Evolutionary conservation across 2,329 filamentous ascomycete genomes (phyloP), one percentile per base, ranked within the genome.

Genomic region (Pyricularia sp.): DNA sequence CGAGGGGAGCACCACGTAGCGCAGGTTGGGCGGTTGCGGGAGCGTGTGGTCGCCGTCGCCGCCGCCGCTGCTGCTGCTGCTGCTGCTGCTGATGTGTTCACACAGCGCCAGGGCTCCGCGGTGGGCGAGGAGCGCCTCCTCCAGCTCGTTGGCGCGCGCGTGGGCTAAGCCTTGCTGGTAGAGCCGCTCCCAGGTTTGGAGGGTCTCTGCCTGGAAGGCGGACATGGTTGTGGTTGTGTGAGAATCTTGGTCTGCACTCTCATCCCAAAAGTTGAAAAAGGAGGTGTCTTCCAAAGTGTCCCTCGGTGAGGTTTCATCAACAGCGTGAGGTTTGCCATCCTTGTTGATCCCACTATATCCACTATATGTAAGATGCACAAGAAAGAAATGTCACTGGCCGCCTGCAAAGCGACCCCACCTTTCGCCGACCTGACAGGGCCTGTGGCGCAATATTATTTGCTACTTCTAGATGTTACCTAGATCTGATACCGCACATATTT

Each of bases 21-120:
- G 70, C 67, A 75, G 73, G 30, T 68, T 68, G 17, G 65, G 67
- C 7, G 66, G 59, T 30, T 71, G 68, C 5, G 69, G 70, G 64
- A 73, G 65, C 3, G 33, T 17, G 28, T 68, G 33, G 7, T 64
- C 31, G 30, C 17, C 25, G 11, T 69, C 30, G 10, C 31, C 31
- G 11, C 11, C 31, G 31, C 31, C 11, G 20, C 6, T 50, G 36
- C 20, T 55, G 7, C 20, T n/a, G 20, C 2, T n/a, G 7, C 28
- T 30, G 20, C 14, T 20, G 14, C 20, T n/a, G 42, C 20, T 9
- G 20, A 20, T 10, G 7, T 55, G 42, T 2, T 70, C 70, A 68
- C 73, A 75, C 2, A 75, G 65, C 28, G 65, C 61, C 14, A 76
- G 73, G 11, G 76, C 76, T 10, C 67, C 72, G 67, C 71, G 71